phyloP scores from a whole-genome alignment of 257 asterid species.

The Solanum sejunctum region DNA sequence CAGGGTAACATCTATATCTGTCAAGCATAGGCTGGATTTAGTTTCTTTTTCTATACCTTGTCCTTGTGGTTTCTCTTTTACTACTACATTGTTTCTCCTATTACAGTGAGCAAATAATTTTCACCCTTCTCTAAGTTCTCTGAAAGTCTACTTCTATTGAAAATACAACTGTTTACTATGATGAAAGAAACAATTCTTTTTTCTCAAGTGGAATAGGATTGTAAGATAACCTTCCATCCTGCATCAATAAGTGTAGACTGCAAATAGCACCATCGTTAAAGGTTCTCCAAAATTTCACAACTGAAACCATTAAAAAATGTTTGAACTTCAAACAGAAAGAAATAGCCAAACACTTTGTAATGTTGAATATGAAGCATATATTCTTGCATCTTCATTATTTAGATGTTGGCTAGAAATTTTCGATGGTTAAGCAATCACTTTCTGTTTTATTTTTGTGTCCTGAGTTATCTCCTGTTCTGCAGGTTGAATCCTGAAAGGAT shows the following conservation, averaged over 20 bases:
- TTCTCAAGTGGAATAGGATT: neutral
- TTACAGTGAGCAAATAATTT: neutral
- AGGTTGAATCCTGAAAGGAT: slow-evolving; percentile 96
- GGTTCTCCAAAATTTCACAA: neutral
- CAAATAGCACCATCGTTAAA: neutral
- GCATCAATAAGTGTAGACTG: neutral
- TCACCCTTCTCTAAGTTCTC: neutral
- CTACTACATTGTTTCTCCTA: neutral
- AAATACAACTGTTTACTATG: neutral
- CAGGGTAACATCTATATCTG: slow-evolving; percentile 46
- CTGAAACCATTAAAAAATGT: neutral
- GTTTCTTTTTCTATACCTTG: neutral
- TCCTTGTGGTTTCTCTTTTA: neutral
- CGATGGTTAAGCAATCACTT: neutral
- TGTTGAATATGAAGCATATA: neutral
- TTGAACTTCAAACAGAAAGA: neutral
- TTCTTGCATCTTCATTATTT: neutral
- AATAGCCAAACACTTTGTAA: neutral
- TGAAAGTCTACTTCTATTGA: neutral
- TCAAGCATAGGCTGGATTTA: neutral
- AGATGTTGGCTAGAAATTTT: neutral
- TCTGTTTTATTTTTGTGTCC: neutral
- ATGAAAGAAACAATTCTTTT: neutral
- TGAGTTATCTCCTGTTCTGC: slow-evolving; percentile 21
- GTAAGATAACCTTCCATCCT: neutral